Evolutionary conservation across 768 basidiomycete genomes (phyloP).

Genomic region (Termitomyces heimii): DNA sequence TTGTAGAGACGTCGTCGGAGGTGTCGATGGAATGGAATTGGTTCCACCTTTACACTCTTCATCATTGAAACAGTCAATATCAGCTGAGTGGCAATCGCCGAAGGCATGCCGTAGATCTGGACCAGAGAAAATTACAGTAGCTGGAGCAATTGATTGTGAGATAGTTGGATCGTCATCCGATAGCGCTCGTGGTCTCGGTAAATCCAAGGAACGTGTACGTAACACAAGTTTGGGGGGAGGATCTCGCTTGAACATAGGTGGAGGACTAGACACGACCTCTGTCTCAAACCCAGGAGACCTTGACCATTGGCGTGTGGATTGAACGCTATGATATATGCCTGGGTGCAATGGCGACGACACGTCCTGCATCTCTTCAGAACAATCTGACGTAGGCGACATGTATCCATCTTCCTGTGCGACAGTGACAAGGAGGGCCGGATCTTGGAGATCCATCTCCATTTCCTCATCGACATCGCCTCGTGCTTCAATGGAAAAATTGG

Average conservation of each 20-base stretch:
- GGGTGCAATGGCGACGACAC: constrained; percentile 57
- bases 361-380: constrained; percentile 52
- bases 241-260: constrained; percentile 10
- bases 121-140: constrained; percentile 15
- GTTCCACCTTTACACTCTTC: constrained; percentile 13
- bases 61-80: constrained; percentile 36
- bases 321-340: constrained; percentile 10
- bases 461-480: constrained; percentile 31
- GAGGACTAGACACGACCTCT: constrained; percentile 49
- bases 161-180: not conserved
- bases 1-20: constrained; percentile 33
- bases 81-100: constrained; percentile 35
- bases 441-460: constrained; percentile 34
- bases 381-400: constrained; percentile 61
- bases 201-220: constrained; percentile 13
- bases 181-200: constrained; percentile 4
- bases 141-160: not conserved
- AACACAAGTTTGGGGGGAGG: constrained; percentile 1
- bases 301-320: constrained; percentile 9
- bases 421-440: constrained; percentile 32
- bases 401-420: constrained; percentile 81
- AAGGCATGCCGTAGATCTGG: constrained; percentile 43
- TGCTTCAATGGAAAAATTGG: constrained; percentile 28
- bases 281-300: constrained; percentile 42
- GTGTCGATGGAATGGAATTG: constrained; percentile 19